Evolutionary conservation across 495 filamentous ascomycete species (phyloP), one percentile per base, ranked within the genome.

Genomic region (Sordaria brevicollis): DNA sequence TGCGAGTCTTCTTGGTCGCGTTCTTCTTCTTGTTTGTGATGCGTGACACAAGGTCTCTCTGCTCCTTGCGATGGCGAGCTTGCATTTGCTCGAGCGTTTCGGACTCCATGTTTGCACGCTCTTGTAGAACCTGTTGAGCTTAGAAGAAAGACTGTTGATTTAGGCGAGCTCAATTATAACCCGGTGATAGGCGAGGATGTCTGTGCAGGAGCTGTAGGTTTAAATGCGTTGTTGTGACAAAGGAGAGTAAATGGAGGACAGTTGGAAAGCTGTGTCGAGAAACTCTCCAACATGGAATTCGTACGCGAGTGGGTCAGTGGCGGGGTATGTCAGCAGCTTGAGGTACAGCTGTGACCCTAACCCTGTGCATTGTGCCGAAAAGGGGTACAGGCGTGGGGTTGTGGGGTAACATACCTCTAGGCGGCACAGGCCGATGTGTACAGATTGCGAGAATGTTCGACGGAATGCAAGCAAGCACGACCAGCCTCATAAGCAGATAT

Each of bases 11-110:
- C 82, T 97, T 99, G 39, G 91, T 95, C 33, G 95, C 93, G 68
- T 89, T 86, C 82, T 97, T 97, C 83, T 97, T 97, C 83, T 97
- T 97, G 81, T 92, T 93, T 7, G 92, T 97, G 72, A 95, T 89
- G 31, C 89, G 88, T 38, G 86, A 83, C 81, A 94, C 91, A 25
- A 99, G 85, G 43, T 99, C 94, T 68, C 88, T 89, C 76, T 90
- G 88, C 79, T 99, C 95, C 80, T 94, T 96, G 72, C 91, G 87
- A 79, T 99, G 95, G 43, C 89, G 89, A 13, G 88, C 83, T 71
- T 92, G 86, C 57, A 96, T 82, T 36, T 90, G 88, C 54, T 97
- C 94, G 85, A 94, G 70, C 25, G 83, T 77, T 72, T 85, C 80
- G 49, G 49, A 31, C 78, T 81, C 76, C 73, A 73, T 79, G 36